phyloP scores from a whole-genome alignment of 73 alveolate genomes.

The Tetrahymena malaccensis region DNA sequence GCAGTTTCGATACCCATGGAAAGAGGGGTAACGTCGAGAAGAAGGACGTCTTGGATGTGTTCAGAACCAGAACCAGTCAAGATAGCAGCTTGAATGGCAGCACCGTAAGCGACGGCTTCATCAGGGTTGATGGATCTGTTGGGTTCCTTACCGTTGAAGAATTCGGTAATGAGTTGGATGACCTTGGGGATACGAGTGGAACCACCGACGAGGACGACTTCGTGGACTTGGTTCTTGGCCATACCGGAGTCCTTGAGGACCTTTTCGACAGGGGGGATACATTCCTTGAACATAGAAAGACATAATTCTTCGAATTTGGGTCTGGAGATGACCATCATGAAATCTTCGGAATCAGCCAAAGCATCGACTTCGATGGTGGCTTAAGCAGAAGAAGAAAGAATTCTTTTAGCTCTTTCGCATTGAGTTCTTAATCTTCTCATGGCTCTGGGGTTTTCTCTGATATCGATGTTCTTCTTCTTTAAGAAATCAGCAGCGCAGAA shows the following conservation, averaged over 20 bases:
- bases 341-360: slow-evolving; percentile 79
- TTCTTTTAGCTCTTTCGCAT: slow-evolving; percentile 85
- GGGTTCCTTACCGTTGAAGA: slow-evolving; percentile 91
- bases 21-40: slow-evolving; percentile 87
- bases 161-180: slow-evolving; percentile 83
- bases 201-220: slow-evolving; percentile 74
- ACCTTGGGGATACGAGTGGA: slow-evolving; percentile 88
- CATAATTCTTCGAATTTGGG: slow-evolving; percentile 86
- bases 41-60: slow-evolving; percentile 56
- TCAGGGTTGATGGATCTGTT: slow-evolving; percentile 73
- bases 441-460: slow-evolving; percentile 58
- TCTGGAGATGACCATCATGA: slow-evolving; percentile 73
- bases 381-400: slow-evolving; percentile 71
- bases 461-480: slow-evolving; percentile 59
- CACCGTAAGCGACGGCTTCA: slow-evolving; percentile 74
- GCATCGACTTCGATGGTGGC: slow-evolving; percentile 89
- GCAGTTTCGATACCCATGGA: slow-evolving; percentile 97
- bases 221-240: slow-evolving; percentile 59
- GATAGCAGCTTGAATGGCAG: slow-evolving; percentile 67
- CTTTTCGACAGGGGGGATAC: slow-evolving; percentile 67
- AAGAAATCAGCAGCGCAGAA: slow-evolving; percentile 51
- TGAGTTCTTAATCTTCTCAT: slow-evolving; percentile 68
- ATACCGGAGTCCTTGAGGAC: slow-evolving; percentile 56
- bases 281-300: slow-evolving; percentile 65
- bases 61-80: slow-evolving; percentile 51